Evolutionary conservation across 2,329 filamentous ascomycete genomes (phyloP).

Genomic region (Trematosphaeria pertusa): DNA sequence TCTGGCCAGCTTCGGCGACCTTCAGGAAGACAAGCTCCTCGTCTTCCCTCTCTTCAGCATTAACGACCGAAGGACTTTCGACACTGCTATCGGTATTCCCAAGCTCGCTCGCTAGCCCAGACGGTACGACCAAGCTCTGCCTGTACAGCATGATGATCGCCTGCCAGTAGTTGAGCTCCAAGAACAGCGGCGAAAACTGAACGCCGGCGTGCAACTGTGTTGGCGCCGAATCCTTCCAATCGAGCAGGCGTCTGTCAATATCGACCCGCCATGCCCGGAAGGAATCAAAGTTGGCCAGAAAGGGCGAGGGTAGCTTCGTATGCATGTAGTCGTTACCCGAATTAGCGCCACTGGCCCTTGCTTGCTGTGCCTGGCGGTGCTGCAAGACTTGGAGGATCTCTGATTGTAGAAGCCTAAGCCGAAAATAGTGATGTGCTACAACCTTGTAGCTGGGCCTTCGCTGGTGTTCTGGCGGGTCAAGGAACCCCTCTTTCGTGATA

Average conservation of each 20-base stretch:
- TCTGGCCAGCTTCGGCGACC: conserved; percentile 93
- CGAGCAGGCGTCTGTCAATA: conserved; percentile 80
- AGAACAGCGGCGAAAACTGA: conserved; percentile 84
- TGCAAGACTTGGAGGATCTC: conserved; percentile 95
- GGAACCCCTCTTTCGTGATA: conserved; percentile 81
- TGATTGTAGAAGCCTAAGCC: conserved; percentile 85
- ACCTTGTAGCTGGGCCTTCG: conserved; percentile 83
- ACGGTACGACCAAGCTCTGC: conserved; percentile 85
- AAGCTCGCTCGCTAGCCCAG: conserved; percentile 81
- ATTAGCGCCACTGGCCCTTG: conserved; percentile 70
- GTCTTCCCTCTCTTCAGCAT: conserved; percentile 74
- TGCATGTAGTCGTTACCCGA: conserved; percentile 75
- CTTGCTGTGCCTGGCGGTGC: conserved; percentile 85
- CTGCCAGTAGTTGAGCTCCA: conserved; percentile 98
- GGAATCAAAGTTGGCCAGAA: conserved; percentile 80
- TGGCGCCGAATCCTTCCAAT: conserved; percentile 87
- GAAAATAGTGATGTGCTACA: conserved; percentile 91
- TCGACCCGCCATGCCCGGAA: conserved; percentile 89
- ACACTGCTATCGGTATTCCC: conserved; percentile 64
- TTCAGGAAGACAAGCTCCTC: conserved; percentile 93
- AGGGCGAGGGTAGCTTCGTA: conserved; percentile 81
- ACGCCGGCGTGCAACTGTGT: conserved; percentile 82
- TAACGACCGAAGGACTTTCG: conserved; percentile 66
- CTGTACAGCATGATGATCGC: conserved; percentile 95
- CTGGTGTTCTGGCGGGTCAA: conserved; percentile 63